Evolutionary conservation across 345 rosid genomes (phyloP).

Genomic region (Geranium rotundifolium): DNA sequence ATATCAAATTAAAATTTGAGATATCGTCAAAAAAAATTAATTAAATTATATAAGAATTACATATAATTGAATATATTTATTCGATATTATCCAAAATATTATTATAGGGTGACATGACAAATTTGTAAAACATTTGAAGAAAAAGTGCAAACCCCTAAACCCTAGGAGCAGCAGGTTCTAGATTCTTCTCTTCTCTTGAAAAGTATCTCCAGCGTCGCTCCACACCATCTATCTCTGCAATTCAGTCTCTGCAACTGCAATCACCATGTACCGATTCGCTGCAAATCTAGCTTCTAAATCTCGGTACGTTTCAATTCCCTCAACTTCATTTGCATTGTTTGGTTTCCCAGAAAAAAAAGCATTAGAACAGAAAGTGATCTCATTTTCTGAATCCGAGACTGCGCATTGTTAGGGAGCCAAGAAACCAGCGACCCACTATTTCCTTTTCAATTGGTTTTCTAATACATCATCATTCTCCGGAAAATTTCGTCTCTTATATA

Average conservation of each 20-base stretch:
- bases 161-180: constrained; percentile 37
- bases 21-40: too few species aligned
- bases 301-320: constrained; percentile 21
- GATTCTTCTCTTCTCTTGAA: constrained; percentile 29
- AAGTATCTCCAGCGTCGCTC: not conserved
- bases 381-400: not conserved
- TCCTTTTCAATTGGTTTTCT: too few species aligned
- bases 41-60: too few species aligned
- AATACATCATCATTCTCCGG: too few species aligned
- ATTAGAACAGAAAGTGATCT: not conserved
- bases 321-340: too few species aligned
- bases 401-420: not conserved
- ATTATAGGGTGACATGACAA: too few species aligned
- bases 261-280: constrained; percentile 54
- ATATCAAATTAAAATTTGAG: too few species aligned
- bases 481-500: too few species aligned
- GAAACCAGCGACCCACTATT: too few species aligned
- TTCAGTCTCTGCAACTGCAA: not conserved
- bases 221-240: not conserved
- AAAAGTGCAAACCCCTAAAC: constrained; percentile 44
- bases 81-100: too few species aligned
- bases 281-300: constrained; percentile 56
- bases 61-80: too few species aligned
- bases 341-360: not conserved
- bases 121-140: too few species aligned